Conservation (phyloP, 805 yeast genomes). For the Tanozyma kutaoensis region DNA sequence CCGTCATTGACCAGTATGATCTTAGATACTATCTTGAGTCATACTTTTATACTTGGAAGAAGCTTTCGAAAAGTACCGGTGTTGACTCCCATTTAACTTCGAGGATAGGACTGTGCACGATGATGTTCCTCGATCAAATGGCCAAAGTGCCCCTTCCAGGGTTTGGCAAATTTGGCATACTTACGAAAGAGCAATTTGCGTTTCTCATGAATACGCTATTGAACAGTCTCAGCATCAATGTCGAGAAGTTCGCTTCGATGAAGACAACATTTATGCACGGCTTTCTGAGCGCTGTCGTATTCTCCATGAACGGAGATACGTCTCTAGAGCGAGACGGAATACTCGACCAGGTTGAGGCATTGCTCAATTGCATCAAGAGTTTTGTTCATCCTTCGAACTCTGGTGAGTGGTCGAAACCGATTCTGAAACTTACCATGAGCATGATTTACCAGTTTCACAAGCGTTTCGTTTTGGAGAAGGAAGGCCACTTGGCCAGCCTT, state of each 20-base stretch:
- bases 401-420: slow-evolving; percentile 76
- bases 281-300: slow-evolving; percentile 35
- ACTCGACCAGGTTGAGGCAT: slow-evolving; percentile 35
- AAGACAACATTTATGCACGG: slow-evolving; percentile 28
- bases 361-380: slow-evolving; percentile 62
- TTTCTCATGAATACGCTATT: slow-evolving; percentile 43
- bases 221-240: slow-evolving; percentile 32
- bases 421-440: slow-evolving; percentile 52
- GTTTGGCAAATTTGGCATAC: slow-evolving; percentile 50
- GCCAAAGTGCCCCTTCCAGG: slow-evolving; percentile 8
- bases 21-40: slow-evolving; percentile 49
- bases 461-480: slow-evolving; percentile 36
- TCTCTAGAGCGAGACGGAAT: slow-evolving; percentile 30
- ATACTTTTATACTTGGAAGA: slow-evolving; percentile 61
- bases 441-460: slow-evolving; percentile 48
- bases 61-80: slow-evolving; percentile 31
- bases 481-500: slow-evolving; percentile 8
- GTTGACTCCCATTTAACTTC: slow-evolving; percentile 56
- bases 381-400: slow-evolving; percentile 84
- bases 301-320: slow-evolving; percentile 42
- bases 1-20: slow-evolving; percentile 14
- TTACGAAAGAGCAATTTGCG: slow-evolving; percentile 47
- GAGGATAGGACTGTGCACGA: slow-evolving; percentile 48
- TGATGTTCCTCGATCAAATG: slow-evolving; percentile 25
- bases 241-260: slow-evolving; percentile 31